Conservation (phyloP, 768 basidiomycete genomes). For the Rhizopogon vulgaris region DNA sequence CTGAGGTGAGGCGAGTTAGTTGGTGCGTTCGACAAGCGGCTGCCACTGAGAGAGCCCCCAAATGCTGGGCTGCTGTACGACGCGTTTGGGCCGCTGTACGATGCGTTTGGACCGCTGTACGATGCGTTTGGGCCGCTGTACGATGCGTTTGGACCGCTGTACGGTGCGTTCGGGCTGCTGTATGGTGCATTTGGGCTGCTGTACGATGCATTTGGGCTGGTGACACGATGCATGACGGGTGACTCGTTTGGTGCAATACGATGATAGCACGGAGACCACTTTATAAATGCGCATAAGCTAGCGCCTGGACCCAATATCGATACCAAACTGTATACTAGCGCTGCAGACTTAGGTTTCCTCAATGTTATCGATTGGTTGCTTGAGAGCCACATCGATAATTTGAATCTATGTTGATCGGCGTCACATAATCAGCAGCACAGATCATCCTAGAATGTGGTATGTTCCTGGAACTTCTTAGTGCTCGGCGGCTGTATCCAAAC, state of each 20-base stretch:
- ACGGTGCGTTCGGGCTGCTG: too few species aligned
- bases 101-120: too few species aligned
- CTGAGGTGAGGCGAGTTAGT: background rate
- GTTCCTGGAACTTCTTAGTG: background rate
- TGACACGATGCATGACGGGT: background rate
- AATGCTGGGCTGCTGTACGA: background rate
- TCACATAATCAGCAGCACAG: background rate
- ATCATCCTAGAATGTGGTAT: too few species aligned
- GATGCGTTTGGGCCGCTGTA: background rate
- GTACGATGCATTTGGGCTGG: background rate
- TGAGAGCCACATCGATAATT: background rate
- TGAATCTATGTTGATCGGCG: background rate
- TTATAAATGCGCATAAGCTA: background rate
- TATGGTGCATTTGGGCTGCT: too few species aligned
- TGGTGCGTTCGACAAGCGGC: background rate
- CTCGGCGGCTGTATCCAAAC: background rate
- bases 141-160: too few species aligned
- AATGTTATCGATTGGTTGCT: background rate
- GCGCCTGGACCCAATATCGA: background rate
- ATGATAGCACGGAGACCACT: background rate
- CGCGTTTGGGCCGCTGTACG: background rate
- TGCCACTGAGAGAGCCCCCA: background rate
- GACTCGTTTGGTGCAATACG: background rate
- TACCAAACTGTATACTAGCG: background rate
- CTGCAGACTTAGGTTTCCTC: background rate